Conservation (phyloP, 2,329 filamentous ascomycete species). For the Alternaria panax region DNA sequence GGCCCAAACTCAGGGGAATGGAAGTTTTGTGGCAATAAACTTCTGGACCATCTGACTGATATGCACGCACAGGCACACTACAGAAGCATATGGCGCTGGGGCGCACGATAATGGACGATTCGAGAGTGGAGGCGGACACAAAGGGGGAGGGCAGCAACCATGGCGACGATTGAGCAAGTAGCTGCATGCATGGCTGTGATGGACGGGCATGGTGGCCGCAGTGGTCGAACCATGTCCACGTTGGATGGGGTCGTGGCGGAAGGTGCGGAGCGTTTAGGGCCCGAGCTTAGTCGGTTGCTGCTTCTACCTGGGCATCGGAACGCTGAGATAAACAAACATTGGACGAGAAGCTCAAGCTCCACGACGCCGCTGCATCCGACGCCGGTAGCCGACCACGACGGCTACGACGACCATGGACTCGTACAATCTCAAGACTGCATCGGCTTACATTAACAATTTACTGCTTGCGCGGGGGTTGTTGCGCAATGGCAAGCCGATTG, state of each 20-base stretch:
- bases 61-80: background rate
- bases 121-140: background rate
- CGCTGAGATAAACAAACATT: conserved; percentile 24
- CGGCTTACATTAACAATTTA: conserved; percentile 70
- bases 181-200: conserved; percentile 1
- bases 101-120: background rate
- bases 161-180: background rate
- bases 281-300: conserved; percentile 14
- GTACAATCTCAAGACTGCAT: conserved; percentile 66
- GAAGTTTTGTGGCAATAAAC: background rate
- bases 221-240: background rate
- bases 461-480: conserved; percentile 69
- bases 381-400: conserved; percentile 35
- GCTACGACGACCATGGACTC: conserved; percentile 47
- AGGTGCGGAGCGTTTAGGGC: conserved; percentile 2
- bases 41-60: background rate
- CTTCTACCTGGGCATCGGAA: conserved; percentile 10
- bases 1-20: background rate
- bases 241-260: background rate
- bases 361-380: conserved; percentile 12
- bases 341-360: conserved; percentile 6
- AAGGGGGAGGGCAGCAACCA: background rate
- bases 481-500: conserved; percentile 73
- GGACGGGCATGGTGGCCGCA: background rate
- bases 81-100: background rate